Base-by-base conservation (phyloP, 2,329 filamentous ascomycete species). In the Zymoseptoria tritici region DNA sequence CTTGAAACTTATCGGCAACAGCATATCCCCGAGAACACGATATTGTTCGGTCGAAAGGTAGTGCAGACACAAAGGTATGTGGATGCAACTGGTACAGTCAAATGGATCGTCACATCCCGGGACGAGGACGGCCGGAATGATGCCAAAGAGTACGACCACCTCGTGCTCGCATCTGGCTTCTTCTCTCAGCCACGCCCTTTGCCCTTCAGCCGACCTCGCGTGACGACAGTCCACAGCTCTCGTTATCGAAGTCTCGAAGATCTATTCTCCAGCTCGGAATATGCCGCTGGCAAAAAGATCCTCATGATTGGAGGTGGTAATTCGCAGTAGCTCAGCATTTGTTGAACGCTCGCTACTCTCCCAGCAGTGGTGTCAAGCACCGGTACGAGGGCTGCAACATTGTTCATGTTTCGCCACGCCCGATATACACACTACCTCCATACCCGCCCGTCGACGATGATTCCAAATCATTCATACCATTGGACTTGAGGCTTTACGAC, bases 281-380 rank as follows among this genome's bases (percentile, higher is more conserved):
- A 50, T 8, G 54, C 62, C 1, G 67, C 68, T 0, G 78, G 78
- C 1, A 82, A 83, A 19, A 89, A 86, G 68, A 84, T 94, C 16
- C 78, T 91, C 1, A 79, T 95, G 0, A 83, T 91, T 0, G 90
- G 90, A 0, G 90, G 89, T 0, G 89, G 91, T 67, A 91, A 94
- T 81, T 93, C 0, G 83, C 86, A 1, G 83, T 92, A 55, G 89
- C 88, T 9, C 79, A 84, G 4, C 85, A 91, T 62, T 73, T 93
- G 1, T 92, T 89, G 0, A 85, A 85, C 5, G 81, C 81, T 2
- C 73, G 74, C 11, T 77, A 87, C 70, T 81, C 83, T 0, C 82
- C 85, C 0, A 67, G 65, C 5, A 63, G 62, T 9, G 56, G 55
- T 2, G 21, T 24, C 7, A 54, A 57, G 7, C 68, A 72, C 42